Evolutionary conservation across 768 basidiomycete species (phyloP), one percentile per base, ranked within the genome.

Genomic region (Psilocybe subaeruginosa): DNA sequence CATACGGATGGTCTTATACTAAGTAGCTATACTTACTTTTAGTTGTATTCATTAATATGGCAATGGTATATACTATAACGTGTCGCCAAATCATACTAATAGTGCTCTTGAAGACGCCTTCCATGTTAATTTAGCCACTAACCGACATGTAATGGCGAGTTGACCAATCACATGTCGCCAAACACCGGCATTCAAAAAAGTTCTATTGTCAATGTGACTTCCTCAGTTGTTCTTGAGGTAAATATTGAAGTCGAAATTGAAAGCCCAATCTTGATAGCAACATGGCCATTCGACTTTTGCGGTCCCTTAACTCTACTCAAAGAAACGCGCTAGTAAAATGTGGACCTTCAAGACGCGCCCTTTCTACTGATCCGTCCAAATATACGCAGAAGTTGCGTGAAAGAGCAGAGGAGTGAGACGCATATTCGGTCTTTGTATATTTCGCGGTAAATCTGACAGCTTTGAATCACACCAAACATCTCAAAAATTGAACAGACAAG

Each of bases 361-460:
- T 66, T 29, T 58, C 63, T n/a, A 60, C 56, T 41, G 43, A 43
- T 35, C 56, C 37, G 39, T 69, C 76, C 31, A 89, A 84, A 69
- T 95, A 95, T 69, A 82, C 85, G 12, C 84, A 89, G 60, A 91
- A 90, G 69, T 74, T 96, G 39, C 83, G 79, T 48, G 77, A 80
- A 66, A 82, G 78, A 66, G 87, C 91, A 45, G 74, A 84, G 70
- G 79, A 86, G 92, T 93, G 78, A 80, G 64, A 62, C 46, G 54
- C 51, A 37, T 29, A 17, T 64, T 63, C 62, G 53, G 43, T 64
- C 54, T 63, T 54, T 60, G 5, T 55, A 29, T 50, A 46, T 62
- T 55, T 30, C 23, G 29, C 41, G 60, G 48, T 61, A 61, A 63
- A 56, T 59, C 60, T 66, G 63, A 62, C 60, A 4, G 37, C 37